These are phyloP conservation scores for Chlamydomonas incerta DNA, from an alignment of 139 green algal species.

Conservation along the genomic window DNA sequence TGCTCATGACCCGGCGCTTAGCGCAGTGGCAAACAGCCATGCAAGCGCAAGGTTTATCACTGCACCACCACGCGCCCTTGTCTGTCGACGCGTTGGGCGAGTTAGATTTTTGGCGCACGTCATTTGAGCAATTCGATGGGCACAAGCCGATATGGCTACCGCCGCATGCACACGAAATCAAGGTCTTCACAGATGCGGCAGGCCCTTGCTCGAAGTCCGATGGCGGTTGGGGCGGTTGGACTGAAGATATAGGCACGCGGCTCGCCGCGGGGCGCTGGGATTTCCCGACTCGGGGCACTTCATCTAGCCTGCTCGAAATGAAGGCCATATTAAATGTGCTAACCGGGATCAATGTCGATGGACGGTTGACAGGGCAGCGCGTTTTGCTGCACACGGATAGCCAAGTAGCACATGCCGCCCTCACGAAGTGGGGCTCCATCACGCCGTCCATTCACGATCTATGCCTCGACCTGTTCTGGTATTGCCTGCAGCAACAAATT, in stretches of 20 bases:
- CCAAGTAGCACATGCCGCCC: neutral
- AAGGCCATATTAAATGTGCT: too few relatives aligned
- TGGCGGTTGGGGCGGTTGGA: too few relatives aligned
- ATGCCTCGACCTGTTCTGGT: neutral
- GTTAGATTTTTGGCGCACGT: neutral
- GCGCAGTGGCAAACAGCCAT: neutral
- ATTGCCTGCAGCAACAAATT: neutral
- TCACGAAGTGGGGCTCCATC: neutral
- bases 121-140: neutral
- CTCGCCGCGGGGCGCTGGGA: too few relatives aligned
- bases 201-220: too few relatives aligned
- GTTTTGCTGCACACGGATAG: too few relatives aligned
- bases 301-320: too few relatives aligned
- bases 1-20: neutral
- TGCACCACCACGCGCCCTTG: neutral
- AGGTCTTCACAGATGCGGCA: neutral
- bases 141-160: neutral
- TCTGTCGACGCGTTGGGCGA: neutral
- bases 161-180: neutral
- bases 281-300: too few relatives aligned
- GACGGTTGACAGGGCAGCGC: too few relatives aligned
- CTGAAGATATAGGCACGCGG: too few relatives aligned
- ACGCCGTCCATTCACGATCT: neutral
- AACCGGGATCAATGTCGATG: too few relatives aligned
- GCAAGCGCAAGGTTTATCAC: neutral